Conservation (phyloP, 164 flowering plant genomes). For the Magnolia officinalis region DNA sequence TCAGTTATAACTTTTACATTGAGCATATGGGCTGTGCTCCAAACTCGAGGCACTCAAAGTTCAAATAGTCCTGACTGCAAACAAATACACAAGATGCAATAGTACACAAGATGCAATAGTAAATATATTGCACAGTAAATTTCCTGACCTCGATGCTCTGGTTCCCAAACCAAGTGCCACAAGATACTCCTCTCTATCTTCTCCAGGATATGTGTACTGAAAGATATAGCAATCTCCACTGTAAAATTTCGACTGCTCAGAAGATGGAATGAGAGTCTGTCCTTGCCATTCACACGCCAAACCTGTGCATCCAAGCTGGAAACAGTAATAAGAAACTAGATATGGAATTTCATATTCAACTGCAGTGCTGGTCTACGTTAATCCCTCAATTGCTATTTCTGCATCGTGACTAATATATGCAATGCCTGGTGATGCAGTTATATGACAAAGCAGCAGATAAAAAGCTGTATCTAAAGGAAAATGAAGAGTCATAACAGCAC, state of each 20-base stretch:
- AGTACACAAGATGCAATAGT: no score
- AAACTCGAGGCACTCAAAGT: no score
- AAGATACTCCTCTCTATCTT: conserved; percentile 78
- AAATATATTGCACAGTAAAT: neutral
- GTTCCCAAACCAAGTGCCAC: conserved; percentile 88
- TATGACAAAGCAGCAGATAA: neutral
- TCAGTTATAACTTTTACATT: no score
- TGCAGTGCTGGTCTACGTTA: neutral
- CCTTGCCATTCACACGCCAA: conserved; percentile 84
- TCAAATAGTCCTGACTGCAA: no score
- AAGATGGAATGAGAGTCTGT: conserved; percentile 57
- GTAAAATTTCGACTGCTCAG: conserved; percentile 87
- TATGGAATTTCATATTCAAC: neutral
- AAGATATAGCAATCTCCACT: conserved; percentile 94
- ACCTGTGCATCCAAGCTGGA: conserved; percentile 50
- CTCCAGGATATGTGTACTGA: conserved; percentile 90
- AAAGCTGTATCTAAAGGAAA: neutral
- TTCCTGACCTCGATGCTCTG: conserved; percentile 72
- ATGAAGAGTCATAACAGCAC: conserved; percentile 29
- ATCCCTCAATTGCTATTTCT: neutral
- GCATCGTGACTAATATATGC: no score
- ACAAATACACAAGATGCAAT: neutral
- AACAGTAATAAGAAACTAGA: conserved; percentile 12
- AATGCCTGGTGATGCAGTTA: neutral
- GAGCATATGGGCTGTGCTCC: no score